phyloP scores from a whole-genome alignment of 2,329 filamentous ascomycete genomes.

The Colletotrichum liaoningense region DNA sequence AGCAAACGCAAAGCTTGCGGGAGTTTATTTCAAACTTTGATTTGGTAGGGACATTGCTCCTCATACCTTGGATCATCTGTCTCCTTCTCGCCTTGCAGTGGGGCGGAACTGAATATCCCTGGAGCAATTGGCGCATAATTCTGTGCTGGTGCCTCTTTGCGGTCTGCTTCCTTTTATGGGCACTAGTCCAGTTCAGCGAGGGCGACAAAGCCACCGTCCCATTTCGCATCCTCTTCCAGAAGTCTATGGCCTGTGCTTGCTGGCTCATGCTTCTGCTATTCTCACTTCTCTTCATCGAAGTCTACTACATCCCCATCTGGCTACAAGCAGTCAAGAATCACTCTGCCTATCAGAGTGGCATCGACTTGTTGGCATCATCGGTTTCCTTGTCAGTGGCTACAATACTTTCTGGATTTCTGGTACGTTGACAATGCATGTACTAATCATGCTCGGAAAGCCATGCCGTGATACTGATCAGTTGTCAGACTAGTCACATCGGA shows the following conservation, averaged over 20 bases:
- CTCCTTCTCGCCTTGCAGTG: conserved; percentile 2
- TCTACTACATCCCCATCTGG: conserved; percentile 13
- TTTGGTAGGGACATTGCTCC: conserved; percentile 25
- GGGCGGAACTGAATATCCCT: conserved; percentile 1
- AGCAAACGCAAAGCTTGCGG: conserved; percentile 43
- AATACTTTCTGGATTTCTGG: background rate
- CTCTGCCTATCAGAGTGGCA: background rate
- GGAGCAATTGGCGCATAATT: conserved; percentile 57
- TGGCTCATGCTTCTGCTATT: background rate
- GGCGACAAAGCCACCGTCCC: conserved; percentile 60
- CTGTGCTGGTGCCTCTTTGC: conserved; percentile 60
- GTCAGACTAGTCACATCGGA: conserved; percentile 18
- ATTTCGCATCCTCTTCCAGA: conserved; percentile 55
- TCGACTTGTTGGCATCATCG: conserved; percentile 58
- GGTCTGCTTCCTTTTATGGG: conserved; percentile 61
- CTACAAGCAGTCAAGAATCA: background rate
- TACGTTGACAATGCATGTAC: background rate
- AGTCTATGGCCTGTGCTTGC: background rate
- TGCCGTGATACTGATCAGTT: background rate
- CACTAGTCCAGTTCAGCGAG: conserved; percentile 67
- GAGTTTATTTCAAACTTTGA: conserved; percentile 44
- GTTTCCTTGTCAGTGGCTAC: conserved; percentile 52
- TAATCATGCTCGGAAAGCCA: too few relatives aligned
- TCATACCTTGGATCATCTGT: conserved; percentile 1
- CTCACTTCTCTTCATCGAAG: background rate